A percentile compares a stretch with the other conserved stretches of the same genome.
Evolutionary conservation across 1,139 yeast species (phyloP).

Genomic region (Suhomyces bribrorum): DNA sequence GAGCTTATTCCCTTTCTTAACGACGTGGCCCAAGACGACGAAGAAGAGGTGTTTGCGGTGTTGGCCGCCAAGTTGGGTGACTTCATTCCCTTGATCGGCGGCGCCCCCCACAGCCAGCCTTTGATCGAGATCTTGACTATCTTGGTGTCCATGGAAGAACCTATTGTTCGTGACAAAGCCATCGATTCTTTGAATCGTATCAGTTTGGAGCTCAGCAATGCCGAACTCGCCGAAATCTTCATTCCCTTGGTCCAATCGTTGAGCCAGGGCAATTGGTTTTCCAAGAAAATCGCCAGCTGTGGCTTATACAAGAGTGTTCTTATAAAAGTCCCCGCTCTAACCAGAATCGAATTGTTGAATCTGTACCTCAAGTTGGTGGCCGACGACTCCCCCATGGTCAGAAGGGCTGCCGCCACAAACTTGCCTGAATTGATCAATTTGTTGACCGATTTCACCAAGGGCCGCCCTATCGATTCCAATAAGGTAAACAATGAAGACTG

Average conservation of each 20-base stretch:
- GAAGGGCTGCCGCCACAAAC: constrained; percentile 89
- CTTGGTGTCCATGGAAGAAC: constrained; percentile 93
- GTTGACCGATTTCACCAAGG: constrained; percentile 43
- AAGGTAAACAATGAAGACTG: constrained; percentile 54
- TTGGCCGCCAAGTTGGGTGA: constrained; percentile 88
- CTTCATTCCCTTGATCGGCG: constrained; percentile 86
- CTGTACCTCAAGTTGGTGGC: constrained; percentile 69
- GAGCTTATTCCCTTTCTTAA: constrained; percentile 86
- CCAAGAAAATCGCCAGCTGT: constrained; percentile 87
- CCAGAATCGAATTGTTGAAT: constrained; percentile 62
- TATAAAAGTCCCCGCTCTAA: constrained; percentile 54
- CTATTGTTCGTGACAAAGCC: constrained; percentile 95
- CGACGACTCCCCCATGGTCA: constrained; percentile 98
- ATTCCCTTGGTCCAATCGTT: constrained; percentile 76
- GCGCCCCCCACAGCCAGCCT: constrained; percentile 72
- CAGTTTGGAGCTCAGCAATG: constrained; percentile 62
- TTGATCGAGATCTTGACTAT: constrained; percentile 85
- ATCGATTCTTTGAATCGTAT: constrained; percentile 79
- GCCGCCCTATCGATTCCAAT: constrained; percentile 22
- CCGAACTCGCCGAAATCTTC: constrained; percentile 67
- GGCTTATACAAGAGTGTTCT: constrained; percentile 81
- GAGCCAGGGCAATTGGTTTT: constrained; percentile 92
- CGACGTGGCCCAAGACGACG: constrained; percentile 93
- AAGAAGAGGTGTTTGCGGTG: constrained; percentile 95
- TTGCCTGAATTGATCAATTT: constrained; percentile 71